These are phyloP conservation scores for Yamadazyma laniorum DNA, from an alignment of 805 yeast species.

Conservation along the genomic window DNA sequence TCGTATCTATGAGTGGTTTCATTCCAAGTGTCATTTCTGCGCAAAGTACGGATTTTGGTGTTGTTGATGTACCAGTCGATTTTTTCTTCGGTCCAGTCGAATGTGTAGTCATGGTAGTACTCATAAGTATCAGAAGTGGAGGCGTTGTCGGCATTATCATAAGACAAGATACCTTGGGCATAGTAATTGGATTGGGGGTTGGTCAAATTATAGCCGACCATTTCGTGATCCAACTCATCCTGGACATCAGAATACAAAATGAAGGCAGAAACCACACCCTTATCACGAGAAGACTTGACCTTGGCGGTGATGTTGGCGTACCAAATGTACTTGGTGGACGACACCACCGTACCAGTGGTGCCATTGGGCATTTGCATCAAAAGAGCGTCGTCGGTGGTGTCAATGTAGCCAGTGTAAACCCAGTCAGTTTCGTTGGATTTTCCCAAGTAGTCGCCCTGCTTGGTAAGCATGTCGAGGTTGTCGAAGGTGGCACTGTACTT, in stretches of 20 bases:
- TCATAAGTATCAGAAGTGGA: constrained; percentile 54
- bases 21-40: constrained; percentile 59
- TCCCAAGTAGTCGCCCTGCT: constrained; percentile 55
- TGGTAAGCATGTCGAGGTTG: constrained; percentile 26
- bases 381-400: constrained; percentile 49
- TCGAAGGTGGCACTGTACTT: constrained; percentile 23
- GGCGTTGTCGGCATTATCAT: constrained; percentile 52
- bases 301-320: constrained; percentile 75
- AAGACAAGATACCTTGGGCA: constrained; percentile 70
- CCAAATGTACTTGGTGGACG: constrained; percentile 81
- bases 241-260: constrained; percentile 79
- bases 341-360: constrained; percentile 73
- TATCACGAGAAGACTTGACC: constrained; percentile 68
- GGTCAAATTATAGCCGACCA: constrained; percentile 71
- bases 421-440: constrained; percentile 66
- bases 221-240: constrained; percentile 90
- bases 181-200: constrained; percentile 77
- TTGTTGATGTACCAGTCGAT: constrained; percentile 77
- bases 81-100: constrained; percentile 80
- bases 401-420: constrained; percentile 64
- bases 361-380: constrained; percentile 74
- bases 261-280: constrained; percentile 82
- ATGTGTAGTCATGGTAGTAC: constrained; percentile 68
- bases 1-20: constrained; percentile 54
- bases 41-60: constrained; percentile 58